Evolutionary conservation across 768 basidiomycete species (phyloP), one percentile per base, ranked within the genome.

Genomic region (Tephrocybe rancida): DNA sequence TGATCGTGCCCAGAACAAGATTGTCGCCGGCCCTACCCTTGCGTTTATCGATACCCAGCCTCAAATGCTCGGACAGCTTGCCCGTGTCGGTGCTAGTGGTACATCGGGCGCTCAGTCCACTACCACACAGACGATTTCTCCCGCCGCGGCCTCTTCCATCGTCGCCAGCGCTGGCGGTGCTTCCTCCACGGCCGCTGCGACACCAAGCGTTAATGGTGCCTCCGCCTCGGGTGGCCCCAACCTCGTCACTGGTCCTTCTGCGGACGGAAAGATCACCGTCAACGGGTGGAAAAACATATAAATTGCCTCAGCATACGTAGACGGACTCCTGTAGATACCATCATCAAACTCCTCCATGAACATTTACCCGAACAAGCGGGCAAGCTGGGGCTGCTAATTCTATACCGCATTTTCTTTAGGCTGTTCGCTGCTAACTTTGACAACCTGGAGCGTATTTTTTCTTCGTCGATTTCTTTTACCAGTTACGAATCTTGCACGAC

Each of bases 11-110:
- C 73, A 72, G 48, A 70, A 69, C 58, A 71, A 77, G 49, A 68
- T 87, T 65, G 71, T 92, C 55, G 90, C 90, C 3, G 91, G 92
- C 25, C 92, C 92, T 5, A 71, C 78, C 2, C 69, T 89, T 50
- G 72, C 80, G 13, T 90, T 88, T 76, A 77, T 88, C 64, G 86
- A 90, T 71, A 77, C 78, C 22, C 58, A 73, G 54, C 73, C 80
- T 32, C 78, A 89, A 69, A 65, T 70, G 52, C 67, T 90, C 59
- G 73, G 74, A 45, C 64, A 76, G 56, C 66, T 85, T 45, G 73
- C 75, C 21, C 78, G 77, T n/a, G 13, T n/a, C 53, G 48, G 56
- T 18, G 49, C 50, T 35, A 27, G 57, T 43, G 43, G 39, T 27
- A 29, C 52, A 5, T 44, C 47, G 5, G 42, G 50, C 19, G 10